phyloP scores from a whole-genome alignment of 116 monocot species.

The Zostera marina region DNA sequence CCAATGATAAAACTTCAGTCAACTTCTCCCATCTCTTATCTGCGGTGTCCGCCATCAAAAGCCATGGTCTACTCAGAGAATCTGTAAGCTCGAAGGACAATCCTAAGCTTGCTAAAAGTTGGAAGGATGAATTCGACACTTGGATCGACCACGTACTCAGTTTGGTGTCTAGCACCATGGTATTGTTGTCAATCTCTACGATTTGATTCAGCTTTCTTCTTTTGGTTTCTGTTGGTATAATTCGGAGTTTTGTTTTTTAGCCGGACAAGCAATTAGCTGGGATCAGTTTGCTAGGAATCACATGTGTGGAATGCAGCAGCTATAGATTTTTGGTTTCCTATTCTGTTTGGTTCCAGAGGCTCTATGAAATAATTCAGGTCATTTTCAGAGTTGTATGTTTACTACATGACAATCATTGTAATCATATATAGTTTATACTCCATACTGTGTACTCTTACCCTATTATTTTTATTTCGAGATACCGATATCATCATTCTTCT shows the following conservation, averaged over 20 bases:
- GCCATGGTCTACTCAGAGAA: slow-evolving; percentile 52
- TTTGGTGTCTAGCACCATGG: slow-evolving; percentile 31
- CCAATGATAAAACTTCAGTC: slow-evolving; percentile 22
- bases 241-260: slow-evolving; percentile 1
- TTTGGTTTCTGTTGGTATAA: not conserved
- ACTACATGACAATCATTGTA: too few relatives aligned
- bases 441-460: too few relatives aligned
- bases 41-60: slow-evolving; percentile 29
- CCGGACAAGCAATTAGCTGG: slow-evolving; percentile 15
- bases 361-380: slow-evolving; percentile 31
- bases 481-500: not conserved
- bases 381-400: not conserved
- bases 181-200: slow-evolving; percentile 1
- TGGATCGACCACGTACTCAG: slow-evolving; percentile 53
- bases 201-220: not conserved
- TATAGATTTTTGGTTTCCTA: slow-evolving; percentile 41
- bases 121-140: slow-evolving; percentile 48
- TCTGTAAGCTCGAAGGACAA: not conserved
- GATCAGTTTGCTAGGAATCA: slow-evolving; percentile 47
- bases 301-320: slow-evolving; percentile 33
- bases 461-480: not conserved
- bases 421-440: not conserved
- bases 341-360: slow-evolving; percentile 40
- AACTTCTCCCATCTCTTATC: slow-evolving; percentile 20
- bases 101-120: slow-evolving; percentile 26